A percentile compares a stretch with the other conserved stretches of the same genome.
These are phyloP conservation scores for Debaryomyces sp. DNA, from an alignment of 1,139 yeast species.

Conservation along the genomic window DNA sequence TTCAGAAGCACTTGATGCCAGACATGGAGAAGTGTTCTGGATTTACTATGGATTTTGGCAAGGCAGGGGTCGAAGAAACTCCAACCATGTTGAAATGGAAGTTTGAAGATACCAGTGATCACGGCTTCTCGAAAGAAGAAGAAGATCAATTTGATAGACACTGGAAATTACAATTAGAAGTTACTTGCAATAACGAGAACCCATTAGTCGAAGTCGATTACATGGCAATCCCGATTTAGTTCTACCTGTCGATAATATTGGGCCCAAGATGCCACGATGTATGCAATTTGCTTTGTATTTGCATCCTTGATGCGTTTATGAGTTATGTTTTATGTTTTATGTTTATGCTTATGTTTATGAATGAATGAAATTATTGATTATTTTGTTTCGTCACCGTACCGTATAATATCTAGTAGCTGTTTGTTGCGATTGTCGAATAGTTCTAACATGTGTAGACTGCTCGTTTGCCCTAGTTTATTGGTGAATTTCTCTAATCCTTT, in stretches of 20 bases:
- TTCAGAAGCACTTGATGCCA: conserved; percentile 67
- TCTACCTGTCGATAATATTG: neutral
- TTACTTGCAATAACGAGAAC: conserved; percentile 59
- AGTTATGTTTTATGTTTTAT: conserved; percentile 1
- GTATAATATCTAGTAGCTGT: conserved; percentile 5
- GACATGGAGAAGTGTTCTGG: conserved; percentile 69
- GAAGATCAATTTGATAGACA: conserved; percentile 49
- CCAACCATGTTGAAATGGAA: conserved; percentile 52
- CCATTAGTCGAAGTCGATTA: conserved; percentile 65
- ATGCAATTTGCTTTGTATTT: neutral
- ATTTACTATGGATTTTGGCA: conserved; percentile 54
- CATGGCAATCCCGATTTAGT: conserved; percentile 40
- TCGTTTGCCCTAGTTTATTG: neutral
- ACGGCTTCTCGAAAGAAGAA: conserved; percentile 54
- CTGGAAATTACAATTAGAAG: conserved; percentile 60
- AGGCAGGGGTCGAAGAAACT: conserved; percentile 52
- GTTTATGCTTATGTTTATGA: neutral
- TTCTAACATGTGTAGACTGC: conserved; percentile 6
- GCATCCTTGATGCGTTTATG: neutral
- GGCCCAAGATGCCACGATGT: neutral
- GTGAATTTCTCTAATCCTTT: conserved; percentile 5
- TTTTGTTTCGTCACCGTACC: neutral
- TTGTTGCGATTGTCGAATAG: conserved; percentile 9
- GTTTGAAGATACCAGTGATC: conserved; percentile 54
- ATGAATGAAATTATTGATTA: neutral